A percentile compares a stretch with the other conserved stretches of the same genome.
These are phyloP conservation scores for Bruguiera sexangula DNA, from an alignment of 345 rosid genomes.

Conservation along the genomic window DNA sequence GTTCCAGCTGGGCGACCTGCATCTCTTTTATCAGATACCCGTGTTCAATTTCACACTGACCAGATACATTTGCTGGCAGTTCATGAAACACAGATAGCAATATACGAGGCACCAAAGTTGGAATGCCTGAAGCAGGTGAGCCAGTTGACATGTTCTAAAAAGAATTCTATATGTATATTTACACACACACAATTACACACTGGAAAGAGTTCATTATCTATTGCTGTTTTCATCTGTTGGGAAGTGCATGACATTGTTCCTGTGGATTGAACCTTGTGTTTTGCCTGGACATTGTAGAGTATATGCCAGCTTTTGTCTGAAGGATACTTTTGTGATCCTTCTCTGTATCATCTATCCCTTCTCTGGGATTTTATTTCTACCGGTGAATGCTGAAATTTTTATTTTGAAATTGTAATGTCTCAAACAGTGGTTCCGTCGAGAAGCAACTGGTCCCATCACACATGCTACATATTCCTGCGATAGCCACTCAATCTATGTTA, in stretches of 20 bases:
- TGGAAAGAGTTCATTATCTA: neutral
- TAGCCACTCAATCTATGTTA: slow-evolving; percentile 64
- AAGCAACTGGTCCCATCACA: slow-evolving; percentile 68
- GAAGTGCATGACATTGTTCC: neutral
- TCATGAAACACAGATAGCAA: slow-evolving; percentile 78
- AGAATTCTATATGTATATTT: neutral
- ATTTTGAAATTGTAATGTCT: slow-evolving; percentile 16
- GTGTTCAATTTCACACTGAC: slow-evolving; percentile 72
- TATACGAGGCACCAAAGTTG: slow-evolving; percentile 63
- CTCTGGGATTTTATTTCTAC: neutral
- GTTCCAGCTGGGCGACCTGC: slow-evolving; percentile 43
- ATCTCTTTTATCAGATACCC: slow-evolving; percentile 62
- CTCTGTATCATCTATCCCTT: no score
- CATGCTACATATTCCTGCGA: slow-evolving; percentile 84
- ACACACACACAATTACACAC: no score
- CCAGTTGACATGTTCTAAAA: neutral
- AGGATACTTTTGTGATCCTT: no score
- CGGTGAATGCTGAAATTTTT: slow-evolving; percentile 3
- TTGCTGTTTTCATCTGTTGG: neutral
- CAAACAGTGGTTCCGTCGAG: slow-evolving; percentile 58
- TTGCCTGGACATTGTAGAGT: neutral
- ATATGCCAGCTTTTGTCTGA: neutral
- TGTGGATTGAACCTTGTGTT: neutral
- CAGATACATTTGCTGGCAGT: slow-evolving; percentile 62
- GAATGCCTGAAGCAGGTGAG: slow-evolving; percentile 65